Evolutionary conservation across 441 rosid genomes (phyloP).

Genomic region (Pelargonium fulgidum): DNA sequence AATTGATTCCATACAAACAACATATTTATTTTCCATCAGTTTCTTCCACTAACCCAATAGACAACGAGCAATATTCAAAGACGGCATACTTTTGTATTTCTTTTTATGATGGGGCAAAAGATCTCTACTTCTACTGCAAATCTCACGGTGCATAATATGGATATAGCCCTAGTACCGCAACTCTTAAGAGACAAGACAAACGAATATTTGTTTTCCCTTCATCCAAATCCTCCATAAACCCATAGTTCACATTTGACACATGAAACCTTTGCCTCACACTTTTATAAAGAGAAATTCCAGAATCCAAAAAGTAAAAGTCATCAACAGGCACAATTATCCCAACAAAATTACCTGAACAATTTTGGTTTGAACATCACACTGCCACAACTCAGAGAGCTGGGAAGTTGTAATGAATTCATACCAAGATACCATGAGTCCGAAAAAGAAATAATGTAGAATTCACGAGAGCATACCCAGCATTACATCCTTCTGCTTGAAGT

Average conservation of each 20-base stretch:
- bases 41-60: background rate
- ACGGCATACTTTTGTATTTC: background rate
- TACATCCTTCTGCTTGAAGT: slow-evolving; percentile 53
- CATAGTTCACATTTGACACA: background rate
- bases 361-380: background rate
- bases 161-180: background rate
- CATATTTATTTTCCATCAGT: background rate
- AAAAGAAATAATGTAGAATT: slow-evolving; percentile 10
- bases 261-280: background rate
- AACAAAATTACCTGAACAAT: background rate
- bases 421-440: background rate
- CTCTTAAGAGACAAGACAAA: background rate
- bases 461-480: slow-evolving; percentile 56
- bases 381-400: background rate
- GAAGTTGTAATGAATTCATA: background rate
- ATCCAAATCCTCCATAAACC: slow-evolving; percentile 1
- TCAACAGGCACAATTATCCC: background rate
- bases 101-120: background rate
- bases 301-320: background rate
- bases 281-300: background rate
- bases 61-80: background rate
- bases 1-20: background rate
- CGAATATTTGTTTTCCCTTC: background rate
- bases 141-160: background rate
- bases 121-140: background rate